Evolutionary conservation across 1,284 basidiomycete species (phyloP), one percentile per base, ranked within the genome.

Genomic region (Cutaneotrichosporon curvatum): DNA sequence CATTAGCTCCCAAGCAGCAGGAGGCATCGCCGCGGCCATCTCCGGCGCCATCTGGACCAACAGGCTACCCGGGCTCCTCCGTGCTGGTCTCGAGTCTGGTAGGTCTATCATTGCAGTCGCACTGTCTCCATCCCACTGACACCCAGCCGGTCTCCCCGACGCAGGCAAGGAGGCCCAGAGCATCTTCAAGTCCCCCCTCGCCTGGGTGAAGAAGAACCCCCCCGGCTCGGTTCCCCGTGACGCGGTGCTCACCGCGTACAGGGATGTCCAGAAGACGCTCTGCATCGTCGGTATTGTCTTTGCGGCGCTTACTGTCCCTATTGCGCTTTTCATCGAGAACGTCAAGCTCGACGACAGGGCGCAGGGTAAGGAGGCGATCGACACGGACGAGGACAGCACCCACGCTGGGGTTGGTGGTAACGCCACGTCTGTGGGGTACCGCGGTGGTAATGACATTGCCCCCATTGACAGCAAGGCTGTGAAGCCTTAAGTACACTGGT

Each of bases 1-100:
- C 19, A 47, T 28, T 28, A 12, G 42, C 6, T 43, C 50, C 2
- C 50, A 52, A 31, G 50, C 50, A 3, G 50, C 43, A 11, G 57
- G 61, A 15, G 71, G 67, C 25, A 63, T 72, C 47, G 70, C 70
- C 1, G 50, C 58, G 0, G 63, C 67, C 14, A 69, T 71, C 40
- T 63, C 66, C 5, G 70, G 71, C 14, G 66, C 60, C 11, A 68
- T 72, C 44, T 72, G 70, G 69, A 58, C 52, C 35, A 58, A 61
- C 48, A 50, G 37, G 22, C 36, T 64, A 32, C 62, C 62, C 14
- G 38, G 33, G 11, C 51, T 59, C 42, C 46, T 62, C 7, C 33
- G 34, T 16, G 39, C 37, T 2, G 43, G 45, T 2, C 47, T 63
- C 35, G 32, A n/a, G 18, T 33, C 40, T 11, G 25, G 25, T 28